Conservation (phyloP, 345 rosid species). For the Lumnitzera racemosa region DNA sequence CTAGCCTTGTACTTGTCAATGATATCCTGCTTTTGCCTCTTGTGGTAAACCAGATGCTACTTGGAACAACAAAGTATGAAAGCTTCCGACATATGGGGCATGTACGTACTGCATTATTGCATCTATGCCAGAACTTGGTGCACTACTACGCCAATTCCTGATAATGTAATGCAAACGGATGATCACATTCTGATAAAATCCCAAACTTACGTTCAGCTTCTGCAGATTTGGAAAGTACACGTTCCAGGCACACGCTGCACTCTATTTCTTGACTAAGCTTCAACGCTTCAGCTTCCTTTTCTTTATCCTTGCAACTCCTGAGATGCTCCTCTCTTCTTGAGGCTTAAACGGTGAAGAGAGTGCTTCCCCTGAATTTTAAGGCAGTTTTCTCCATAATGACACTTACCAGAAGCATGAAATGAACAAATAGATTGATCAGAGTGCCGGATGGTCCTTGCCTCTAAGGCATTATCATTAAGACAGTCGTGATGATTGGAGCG, state of each 20-base stretch:
- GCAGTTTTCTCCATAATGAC: slow-evolving; percentile 74
- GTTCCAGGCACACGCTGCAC: slow-evolving; percentile 74
- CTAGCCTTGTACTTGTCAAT: slow-evolving; percentile 75
- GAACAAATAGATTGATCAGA: slow-evolving; percentile 71
- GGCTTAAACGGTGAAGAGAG: slow-evolving; percentile 87
- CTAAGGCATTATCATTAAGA: slow-evolving; percentile 21
- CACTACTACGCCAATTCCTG: slow-evolving; percentile 80
- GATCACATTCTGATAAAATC: slow-evolving; percentile 88
- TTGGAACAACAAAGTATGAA: slow-evolving; percentile 92
- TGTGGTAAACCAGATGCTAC: slow-evolving; percentile 82
- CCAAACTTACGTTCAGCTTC: slow-evolving; percentile 79
- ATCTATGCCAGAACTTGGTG: slow-evolving; percentile 88
- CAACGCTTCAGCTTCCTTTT: slow-evolving; percentile 60
- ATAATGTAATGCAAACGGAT: slow-evolving; percentile 91
- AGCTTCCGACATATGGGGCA: slow-evolving; percentile 94
- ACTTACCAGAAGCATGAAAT: slow-evolving; percentile 77
- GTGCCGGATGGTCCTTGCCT: slow-evolving; percentile 34
- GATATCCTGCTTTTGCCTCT: slow-evolving; percentile 75
- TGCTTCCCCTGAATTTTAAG: slow-evolving; percentile 78
- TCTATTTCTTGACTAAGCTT: slow-evolving; percentile 58
- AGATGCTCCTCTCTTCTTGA: slow-evolving; percentile 73
- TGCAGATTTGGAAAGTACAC: slow-evolving; percentile 60
- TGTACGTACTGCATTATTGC: slow-evolving; percentile 68
- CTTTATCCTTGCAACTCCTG: slow-evolving; percentile 64
- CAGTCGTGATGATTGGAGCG: slow-evolving; percentile 24